Evolutionary conservation across 2,329 filamentous ascomycete species (phyloP).

Genomic region (Alternaria arbusti): DNA sequence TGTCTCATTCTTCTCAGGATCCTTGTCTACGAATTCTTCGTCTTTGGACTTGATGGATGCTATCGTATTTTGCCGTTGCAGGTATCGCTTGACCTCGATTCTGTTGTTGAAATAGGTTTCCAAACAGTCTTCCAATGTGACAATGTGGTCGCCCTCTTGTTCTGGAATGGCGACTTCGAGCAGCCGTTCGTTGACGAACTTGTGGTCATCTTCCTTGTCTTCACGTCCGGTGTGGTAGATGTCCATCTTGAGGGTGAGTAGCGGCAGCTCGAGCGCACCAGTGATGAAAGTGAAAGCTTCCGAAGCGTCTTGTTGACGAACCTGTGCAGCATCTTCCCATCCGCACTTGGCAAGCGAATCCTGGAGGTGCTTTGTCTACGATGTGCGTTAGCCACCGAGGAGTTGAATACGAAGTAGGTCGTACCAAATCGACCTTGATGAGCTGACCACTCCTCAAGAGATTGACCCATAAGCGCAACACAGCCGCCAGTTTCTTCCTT

Average conservation of each 20-base stretch:
- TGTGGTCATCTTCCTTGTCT: conserved; percentile 85
- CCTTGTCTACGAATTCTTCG: conserved; percentile 32
- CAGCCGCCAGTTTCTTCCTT: conserved; percentile 74
- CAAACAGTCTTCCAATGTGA: conserved; percentile 88
- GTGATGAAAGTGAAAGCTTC: conserved; percentile 97
- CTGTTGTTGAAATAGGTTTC: conserved; percentile 95
- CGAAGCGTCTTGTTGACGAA: conserved; percentile 92
- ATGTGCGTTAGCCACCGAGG: background rate
- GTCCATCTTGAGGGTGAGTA: conserved; percentile 91
- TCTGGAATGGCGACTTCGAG: conserved; percentile 91
- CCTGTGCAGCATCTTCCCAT: conserved; percentile 78
- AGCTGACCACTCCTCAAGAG: conserved; percentile 83
- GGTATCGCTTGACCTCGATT: conserved; percentile 84
- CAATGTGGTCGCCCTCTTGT: conserved; percentile 66
- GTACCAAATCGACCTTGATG: conserved; percentile 82
- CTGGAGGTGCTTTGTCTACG: conserved; percentile 80
- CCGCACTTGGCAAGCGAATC: conserved; percentile 83
- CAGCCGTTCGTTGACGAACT: conserved; percentile 88
- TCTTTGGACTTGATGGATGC: conserved; percentile 53
- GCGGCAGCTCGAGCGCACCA: conserved; percentile 82
- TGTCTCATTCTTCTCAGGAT: conserved; percentile 44
- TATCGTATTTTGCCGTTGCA: conserved; percentile 66
- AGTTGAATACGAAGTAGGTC: conserved; percentile 24
- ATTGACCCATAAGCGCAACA: conserved; percentile 91
- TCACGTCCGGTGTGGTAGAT: conserved; percentile 91